These are phyloP conservation scores for Marasmius sp. DNA, from an alignment of 1,284 basidiomycete genomes.

Conservation along the genomic window DNA sequence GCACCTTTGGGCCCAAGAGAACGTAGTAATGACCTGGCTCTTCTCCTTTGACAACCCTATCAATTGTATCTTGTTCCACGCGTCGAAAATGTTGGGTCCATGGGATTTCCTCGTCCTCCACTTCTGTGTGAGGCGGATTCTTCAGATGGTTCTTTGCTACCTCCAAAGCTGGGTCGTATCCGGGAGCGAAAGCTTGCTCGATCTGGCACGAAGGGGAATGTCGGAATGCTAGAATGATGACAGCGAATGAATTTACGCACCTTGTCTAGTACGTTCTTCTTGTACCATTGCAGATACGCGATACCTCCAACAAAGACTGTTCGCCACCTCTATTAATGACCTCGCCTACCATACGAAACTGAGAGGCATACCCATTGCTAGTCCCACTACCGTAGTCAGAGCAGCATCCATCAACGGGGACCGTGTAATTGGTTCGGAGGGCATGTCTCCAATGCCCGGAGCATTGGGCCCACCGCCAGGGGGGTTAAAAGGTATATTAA, in stretches of 20 bases:
- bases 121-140: slow-evolving; percentile 18
- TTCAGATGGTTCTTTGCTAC: slow-evolving; percentile 52
- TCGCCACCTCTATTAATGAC: background rate
- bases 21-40: slow-evolving; percentile 76
- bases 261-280: slow-evolving; percentile 76
- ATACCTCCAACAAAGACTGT: slow-evolving; percentile 71
- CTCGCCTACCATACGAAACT: no score
- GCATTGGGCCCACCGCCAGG: slow-evolving; percentile 34
- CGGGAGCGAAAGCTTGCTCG: slow-evolving; percentile 61
- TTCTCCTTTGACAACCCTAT: slow-evolving; percentile 73
- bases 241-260: slow-evolving; percentile 32
- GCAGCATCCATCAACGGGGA: slow-evolving; percentile 52
- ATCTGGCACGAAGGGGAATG: slow-evolving; percentile 39
- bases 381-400: slow-evolving; percentile 58
- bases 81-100: slow-evolving; percentile 67
- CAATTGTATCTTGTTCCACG: slow-evolving; percentile 73
- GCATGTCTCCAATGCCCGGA: slow-evolving; percentile 24
- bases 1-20: slow-evolving; percentile 74
- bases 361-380: slow-evolving; percentile 48
- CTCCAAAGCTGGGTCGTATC: slow-evolving; percentile 80
- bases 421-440: slow-evolving; percentile 35
- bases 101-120: slow-evolving; percentile 31
- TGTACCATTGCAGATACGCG: slow-evolving; percentile 77
- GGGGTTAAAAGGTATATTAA: slow-evolving; percentile 40
- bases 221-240: slow-evolving; percentile 9